These are phyloP conservation scores for Xylariaceae sp. DNA, from an alignment of 2,329 filamentous ascomycete genomes.

Conservation along the genomic window DNA sequence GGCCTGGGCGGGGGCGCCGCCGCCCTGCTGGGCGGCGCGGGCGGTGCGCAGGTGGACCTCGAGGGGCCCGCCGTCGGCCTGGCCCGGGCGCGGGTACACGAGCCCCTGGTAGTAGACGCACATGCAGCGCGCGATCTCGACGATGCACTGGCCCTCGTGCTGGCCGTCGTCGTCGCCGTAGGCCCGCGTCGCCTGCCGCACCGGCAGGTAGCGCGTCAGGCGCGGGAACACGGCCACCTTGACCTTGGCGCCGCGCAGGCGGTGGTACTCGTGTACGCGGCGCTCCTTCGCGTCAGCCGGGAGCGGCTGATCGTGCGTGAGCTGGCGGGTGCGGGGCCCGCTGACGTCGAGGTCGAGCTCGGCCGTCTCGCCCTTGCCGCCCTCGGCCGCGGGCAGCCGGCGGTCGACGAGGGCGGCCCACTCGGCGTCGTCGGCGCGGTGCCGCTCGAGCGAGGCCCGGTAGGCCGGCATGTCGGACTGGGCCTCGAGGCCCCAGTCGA, in stretches of 20 bases:
- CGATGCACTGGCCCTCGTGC: conserved; percentile 15
- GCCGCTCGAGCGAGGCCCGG: conserved; percentile 12
- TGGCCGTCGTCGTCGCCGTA: conserved; percentile 10
- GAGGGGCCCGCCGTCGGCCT: conserved; percentile 11
- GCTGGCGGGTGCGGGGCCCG: neutral
- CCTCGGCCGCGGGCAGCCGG: conserved; percentile 4
- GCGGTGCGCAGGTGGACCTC: conserved; percentile 10
- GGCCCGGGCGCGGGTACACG: conserved; percentile 12
- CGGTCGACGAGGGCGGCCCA: conserved; percentile 4
- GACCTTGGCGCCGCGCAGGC: conserved; percentile 23
- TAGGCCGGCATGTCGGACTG: conserved; percentile 18
- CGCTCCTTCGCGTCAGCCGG: conserved; percentile 7
- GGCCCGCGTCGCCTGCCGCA: neutral
- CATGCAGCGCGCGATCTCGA: conserved; percentile 14
- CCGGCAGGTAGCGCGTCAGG: conserved; percentile 19
- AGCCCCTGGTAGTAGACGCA: conserved; percentile 27
- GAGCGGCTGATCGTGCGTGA: conserved; percentile 1
- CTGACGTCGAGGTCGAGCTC: neutral
- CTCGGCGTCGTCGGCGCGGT: conserved; percentile 9
- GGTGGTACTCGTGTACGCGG: conserved; percentile 11
- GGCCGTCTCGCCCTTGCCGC: neutral
- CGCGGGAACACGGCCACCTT: conserved; percentile 26
- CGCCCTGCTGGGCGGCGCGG: neutral
- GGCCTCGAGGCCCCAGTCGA: conserved; percentile 18
- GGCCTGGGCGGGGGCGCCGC: neutral